phyloP scores from a whole-genome alignment of 73 alveolate species.

The Paramecium bursaria region DNA sequence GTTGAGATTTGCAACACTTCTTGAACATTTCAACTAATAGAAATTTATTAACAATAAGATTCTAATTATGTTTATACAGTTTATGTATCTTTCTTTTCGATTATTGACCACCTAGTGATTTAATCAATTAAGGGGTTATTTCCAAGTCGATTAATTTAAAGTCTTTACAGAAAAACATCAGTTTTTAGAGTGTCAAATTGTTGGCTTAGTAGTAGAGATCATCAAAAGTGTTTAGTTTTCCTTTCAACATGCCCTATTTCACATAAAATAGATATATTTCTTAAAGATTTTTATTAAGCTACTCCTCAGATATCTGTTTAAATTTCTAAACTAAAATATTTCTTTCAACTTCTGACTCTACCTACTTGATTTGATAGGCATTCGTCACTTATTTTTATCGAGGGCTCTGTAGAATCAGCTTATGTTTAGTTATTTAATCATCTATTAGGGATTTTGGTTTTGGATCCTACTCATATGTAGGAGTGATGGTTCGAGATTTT shows the following conservation, averaged over 20 bases:
- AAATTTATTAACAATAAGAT: not conserved
- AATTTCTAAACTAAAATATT: too few relatives aligned
- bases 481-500: too few relatives aligned
- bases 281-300: constrained; percentile 13
- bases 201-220: not conserved
- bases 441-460: too few relatives aligned
- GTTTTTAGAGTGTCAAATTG: not conserved
- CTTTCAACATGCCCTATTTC: not conserved
- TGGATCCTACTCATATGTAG: too few relatives aligned
- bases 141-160: constrained; percentile 27
- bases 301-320: not conserved
- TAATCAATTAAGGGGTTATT: not conserved
- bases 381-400: too few relatives aligned
- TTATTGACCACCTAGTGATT: not conserved
- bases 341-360: too few relatives aligned
- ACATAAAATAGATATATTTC: constrained; percentile 37
- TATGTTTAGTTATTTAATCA: too few relatives aligned
- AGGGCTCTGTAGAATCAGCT: too few relatives aligned
- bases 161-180: constrained; percentile 42
- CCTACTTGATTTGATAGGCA: too few relatives aligned
- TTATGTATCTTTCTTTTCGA: not conserved
- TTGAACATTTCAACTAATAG: not conserved
- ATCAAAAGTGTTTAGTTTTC: constrained; percentile 2
- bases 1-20: not conserved
- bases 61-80: constrained; percentile 5